These are phyloP conservation scores for Canavalia gladiata DNA, from an alignment of 306 rosid species.

Conservation along the genomic window DNA sequence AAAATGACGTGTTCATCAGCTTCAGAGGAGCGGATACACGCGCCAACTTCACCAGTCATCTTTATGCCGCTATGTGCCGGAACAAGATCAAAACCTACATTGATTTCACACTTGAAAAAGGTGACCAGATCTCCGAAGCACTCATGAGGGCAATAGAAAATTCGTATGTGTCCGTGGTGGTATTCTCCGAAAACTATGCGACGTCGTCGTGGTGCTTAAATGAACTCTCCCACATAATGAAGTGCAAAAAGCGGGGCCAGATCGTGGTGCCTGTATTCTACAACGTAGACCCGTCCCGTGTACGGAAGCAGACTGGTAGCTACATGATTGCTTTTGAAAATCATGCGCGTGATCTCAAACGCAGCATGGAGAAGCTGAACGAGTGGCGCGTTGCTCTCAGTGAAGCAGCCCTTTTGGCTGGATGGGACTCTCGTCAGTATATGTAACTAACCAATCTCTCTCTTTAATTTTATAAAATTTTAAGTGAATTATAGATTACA, in stretches of 20 bases:
- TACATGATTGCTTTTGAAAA: background rate
- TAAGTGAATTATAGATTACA: background rate
- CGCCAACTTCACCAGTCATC: background rate
- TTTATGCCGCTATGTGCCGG: background rate
- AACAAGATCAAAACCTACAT: background rate
- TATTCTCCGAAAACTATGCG: background rate
- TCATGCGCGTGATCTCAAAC: background rate
- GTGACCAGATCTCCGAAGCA: background rate
- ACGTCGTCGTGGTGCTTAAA: background rate
- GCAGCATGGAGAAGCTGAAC: background rate
- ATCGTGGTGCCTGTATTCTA: background rate
- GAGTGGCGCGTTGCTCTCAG: background rate
- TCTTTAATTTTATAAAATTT: no score
- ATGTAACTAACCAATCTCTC: background rate
- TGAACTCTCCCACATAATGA: background rate
- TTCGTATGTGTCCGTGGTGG: background rate
- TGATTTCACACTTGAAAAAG: background rate
- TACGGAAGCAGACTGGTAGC: background rate
- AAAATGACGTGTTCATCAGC: background rate
- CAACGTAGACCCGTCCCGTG: background rate
- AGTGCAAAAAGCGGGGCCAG: background rate
- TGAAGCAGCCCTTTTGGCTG: background rate
- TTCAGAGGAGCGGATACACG: background rate
- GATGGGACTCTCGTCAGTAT: constrained; percentile 1
- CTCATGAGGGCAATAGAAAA: background rate